Conservation (phyloP, 2,329 filamentous ascomycete genomes). For the Nemania bipapillata region DNA sequence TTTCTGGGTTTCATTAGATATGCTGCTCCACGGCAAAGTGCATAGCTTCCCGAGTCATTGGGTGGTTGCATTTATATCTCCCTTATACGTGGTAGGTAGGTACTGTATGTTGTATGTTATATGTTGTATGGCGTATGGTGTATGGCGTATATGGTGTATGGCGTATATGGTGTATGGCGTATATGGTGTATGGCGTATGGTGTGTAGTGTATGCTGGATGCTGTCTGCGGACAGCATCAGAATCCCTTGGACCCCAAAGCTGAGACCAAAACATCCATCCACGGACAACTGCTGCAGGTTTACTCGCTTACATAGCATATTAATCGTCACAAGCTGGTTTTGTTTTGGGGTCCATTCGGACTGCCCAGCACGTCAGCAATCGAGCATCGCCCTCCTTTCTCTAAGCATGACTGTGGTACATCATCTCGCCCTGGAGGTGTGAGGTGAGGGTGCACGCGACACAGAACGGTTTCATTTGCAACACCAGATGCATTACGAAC, state of each 20-base stretch:
- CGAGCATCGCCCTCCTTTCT: neutral
- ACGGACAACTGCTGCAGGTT: too few species aligned
- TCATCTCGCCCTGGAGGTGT: neutral
- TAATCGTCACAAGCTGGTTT: constrained; percentile 14
- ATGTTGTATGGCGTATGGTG: too few species aligned
- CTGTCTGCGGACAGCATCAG: neutral
- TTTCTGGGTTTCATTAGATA: constrained; percentile 7
- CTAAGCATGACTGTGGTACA: constrained; percentile 18
- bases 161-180: neutral
- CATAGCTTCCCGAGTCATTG: constrained; percentile 5
- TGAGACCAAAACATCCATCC: constrained; percentile 28
- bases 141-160: too few species aligned
- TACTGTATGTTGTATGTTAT: neutral
- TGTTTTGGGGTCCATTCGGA: constrained; percentile 44
- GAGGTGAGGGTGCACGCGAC: constrained; percentile 23
- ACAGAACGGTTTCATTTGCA: constrained; percentile 19
- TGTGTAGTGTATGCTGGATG: too few species aligned
- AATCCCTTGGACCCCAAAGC: constrained; percentile 45
- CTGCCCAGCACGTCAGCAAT: constrained; percentile 17
- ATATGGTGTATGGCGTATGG: too few species aligned
- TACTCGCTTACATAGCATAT: constrained; percentile 2
- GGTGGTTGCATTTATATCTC: neutral
- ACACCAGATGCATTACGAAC: constrained; percentile 20
- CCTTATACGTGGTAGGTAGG: neutral
- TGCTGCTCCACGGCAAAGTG: constrained; percentile 1